Evolutionary conservation across 306 rosid genomes (phyloP).

Genomic region (Potentilla sterilis): DNA sequence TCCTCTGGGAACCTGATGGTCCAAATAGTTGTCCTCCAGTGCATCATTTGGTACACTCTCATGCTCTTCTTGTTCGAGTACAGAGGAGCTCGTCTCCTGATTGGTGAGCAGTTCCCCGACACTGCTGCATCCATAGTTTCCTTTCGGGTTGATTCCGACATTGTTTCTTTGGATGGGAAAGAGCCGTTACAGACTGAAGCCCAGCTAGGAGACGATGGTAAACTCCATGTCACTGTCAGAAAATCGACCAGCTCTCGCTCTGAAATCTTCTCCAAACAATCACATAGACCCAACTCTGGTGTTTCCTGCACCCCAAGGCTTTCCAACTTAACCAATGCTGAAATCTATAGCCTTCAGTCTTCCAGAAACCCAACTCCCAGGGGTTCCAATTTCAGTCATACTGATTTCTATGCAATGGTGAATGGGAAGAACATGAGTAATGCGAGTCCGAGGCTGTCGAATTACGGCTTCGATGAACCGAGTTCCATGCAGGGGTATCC

Average conservation of each 20-base stretch:
- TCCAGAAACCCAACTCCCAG: conserved; percentile 85
- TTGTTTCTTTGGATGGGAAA: conserved; percentile 69
- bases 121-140: conserved; percentile 72
- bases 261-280: conserved; percentile 57
- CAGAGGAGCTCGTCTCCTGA: conserved; percentile 69
- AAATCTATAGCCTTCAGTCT: conserved; percentile 73
- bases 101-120: conserved; percentile 81
- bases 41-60: conserved; percentile 75
- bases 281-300: conserved; percentile 62
- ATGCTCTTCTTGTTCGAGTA: conserved; percentile 83
- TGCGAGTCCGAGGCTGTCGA: conserved; percentile 67
- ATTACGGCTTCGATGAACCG: conserved; percentile 60
- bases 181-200: conserved; percentile 78
- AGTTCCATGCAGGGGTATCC: conserved; percentile 37
- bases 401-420: conserved; percentile 68
- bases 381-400: conserved; percentile 77
- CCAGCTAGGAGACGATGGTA: conserved; percentile 79
- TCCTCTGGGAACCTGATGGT: conserved; percentile 63
- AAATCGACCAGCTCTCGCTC: conserved; percentile 66
- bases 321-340: conserved; percentile 74
- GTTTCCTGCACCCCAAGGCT: conserved; percentile 69
- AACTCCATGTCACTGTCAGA: conserved; percentile 66
- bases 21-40: conserved; percentile 77
- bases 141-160: conserved; percentile 74
- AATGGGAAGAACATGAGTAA: conserved; percentile 44